phyloP scores from a whole-genome alignment of 1,139 yeast species.

The Magnusiomyces suaveolens region DNA sequence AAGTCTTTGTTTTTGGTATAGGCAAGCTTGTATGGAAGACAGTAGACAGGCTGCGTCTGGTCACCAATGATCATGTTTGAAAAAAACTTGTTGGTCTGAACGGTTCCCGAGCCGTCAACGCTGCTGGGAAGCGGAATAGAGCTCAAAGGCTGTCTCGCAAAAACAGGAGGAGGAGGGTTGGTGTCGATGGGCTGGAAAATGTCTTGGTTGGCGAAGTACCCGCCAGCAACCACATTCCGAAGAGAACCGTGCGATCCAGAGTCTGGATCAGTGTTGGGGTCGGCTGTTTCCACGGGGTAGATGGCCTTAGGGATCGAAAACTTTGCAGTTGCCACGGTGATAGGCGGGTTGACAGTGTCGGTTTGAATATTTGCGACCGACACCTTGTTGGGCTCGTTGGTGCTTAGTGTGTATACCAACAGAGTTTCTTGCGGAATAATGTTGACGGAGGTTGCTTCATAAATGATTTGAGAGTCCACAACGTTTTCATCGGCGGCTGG shows the following conservation, averaged over 20 bases:
- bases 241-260: constrained; percentile 20
- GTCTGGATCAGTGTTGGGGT: too few relatives aligned
- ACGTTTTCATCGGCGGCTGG: too few relatives aligned
- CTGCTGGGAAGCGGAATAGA: constrained; percentile 43
- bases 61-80: constrained; percentile 49
- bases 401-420: constrained; percentile 24
- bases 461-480: constrained; percentile 26
- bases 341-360: constrained; percentile 17
- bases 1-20: constrained; percentile 36
- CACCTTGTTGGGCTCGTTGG: constrained; percentile 27
- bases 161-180: constrained; percentile 42
- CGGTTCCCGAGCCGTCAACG: constrained; percentile 35
- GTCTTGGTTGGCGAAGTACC: constrained; percentile 29
- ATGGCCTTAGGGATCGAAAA: constrained; percentile 22
- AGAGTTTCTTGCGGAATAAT: constrained; percentile 23
- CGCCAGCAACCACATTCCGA: constrained; percentile 28
- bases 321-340: constrained; percentile 20
- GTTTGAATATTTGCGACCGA: constrained; percentile 15
- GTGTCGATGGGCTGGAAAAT: constrained; percentile 45
- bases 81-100: constrained; percentile 64
- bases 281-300: constrained; percentile 8
- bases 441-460: constrained; percentile 24
- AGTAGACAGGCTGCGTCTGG: constrained; percentile 39
- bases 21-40: constrained; percentile 58
- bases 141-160: constrained; percentile 38